Percentiles rank a stretch among this genome's conserved stretches.
These are phyloP conservation scores for Apium graveolens DNA, from an alignment of 129 eudicot species.

Conservation along the genomic window DNA sequence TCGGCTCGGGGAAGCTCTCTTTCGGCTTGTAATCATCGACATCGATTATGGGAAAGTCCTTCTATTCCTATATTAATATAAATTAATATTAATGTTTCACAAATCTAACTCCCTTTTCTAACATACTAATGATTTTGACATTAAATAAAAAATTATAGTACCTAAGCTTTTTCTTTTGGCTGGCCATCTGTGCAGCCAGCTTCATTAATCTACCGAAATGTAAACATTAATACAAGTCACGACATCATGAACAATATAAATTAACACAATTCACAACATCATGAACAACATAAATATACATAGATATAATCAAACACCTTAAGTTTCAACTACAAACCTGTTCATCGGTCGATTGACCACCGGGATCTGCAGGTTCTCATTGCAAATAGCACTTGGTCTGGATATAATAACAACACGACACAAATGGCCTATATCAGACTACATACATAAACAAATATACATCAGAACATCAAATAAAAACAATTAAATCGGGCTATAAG, in stretches of 20 bases:
- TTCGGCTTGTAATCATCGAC: conserved; percentile 38
- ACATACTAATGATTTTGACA: neutral
- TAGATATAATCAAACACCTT: conserved; percentile 10
- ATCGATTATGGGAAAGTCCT: conserved; percentile 44
- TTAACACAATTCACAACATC: too few relatives aligned
- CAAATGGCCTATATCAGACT: too few relatives aligned
- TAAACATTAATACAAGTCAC: neutral
- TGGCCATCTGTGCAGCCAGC: too few relatives aligned
- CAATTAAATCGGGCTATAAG: too few relatives aligned
- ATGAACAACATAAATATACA: neutral
- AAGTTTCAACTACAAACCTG: conserved; percentile 43
- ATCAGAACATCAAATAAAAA: too few relatives aligned
- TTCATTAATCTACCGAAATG: conserved; percentile 11
- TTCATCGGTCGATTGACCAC: conserved; percentile 77
- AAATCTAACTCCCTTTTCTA: too few relatives aligned
- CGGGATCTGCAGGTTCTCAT: too few relatives aligned
- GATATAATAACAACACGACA: too few relatives aligned
- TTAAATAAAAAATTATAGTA: conserved; percentile 4
- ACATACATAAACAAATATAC: too few relatives aligned
- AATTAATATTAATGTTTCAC: too few relatives aligned
- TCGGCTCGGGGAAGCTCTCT: too few relatives aligned
- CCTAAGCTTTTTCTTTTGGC: conserved; percentile 38
- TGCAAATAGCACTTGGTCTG: too few relatives aligned
- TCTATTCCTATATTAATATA: conserved; percentile 26
- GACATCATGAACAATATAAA: neutral